Evolutionary conservation across 1,284 basidiomycete species (phyloP).

Genomic region (Leccinum glutinopallens): DNA sequence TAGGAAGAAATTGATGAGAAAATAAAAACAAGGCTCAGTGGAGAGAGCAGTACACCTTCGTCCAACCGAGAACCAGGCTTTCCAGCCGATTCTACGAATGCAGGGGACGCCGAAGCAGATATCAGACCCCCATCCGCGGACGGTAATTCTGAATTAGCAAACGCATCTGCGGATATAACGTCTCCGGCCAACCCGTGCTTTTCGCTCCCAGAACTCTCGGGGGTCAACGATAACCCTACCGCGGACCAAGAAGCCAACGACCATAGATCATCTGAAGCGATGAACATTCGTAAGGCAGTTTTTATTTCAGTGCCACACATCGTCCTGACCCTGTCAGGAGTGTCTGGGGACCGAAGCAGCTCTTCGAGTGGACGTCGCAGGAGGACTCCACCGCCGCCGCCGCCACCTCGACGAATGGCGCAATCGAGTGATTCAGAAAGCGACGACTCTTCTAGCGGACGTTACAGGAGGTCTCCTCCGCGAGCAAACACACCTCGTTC

Average conservation of each 20-base stretch:
- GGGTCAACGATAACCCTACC: not conserved
- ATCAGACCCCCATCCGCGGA: not conserved
- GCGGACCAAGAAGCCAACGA: not conserved
- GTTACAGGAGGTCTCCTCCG: slow-evolving; percentile 14
- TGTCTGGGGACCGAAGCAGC: not conserved
- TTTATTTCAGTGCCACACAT: not conserved
- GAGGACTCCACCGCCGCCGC: slow-evolving; percentile 1
- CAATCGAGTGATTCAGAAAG: not conserved
- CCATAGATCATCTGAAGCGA: not conserved
- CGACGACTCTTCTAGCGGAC: not conserved
- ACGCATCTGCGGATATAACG: not conserved
- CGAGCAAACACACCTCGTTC: slow-evolving; percentile 1
- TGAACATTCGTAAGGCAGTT: slow-evolving; percentile 11
- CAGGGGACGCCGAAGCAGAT: not conserved
- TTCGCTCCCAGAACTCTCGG: slow-evolving; percentile 1
- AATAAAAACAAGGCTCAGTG: slow-evolving; percentile 5
- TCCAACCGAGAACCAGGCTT: not conserved
- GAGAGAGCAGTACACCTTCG: not conserved
- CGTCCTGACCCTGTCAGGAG: slow-evolving; percentile 10
- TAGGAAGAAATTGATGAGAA: slow-evolving; percentile 16
- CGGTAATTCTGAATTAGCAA: not conserved
- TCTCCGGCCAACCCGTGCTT: slow-evolving; percentile 5
- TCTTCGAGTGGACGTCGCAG: slow-evolving; percentile 4
- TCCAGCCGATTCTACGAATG: not conserved
- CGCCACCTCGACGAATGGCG: not conserved